Percentiles rank a stretch among this genome's conserved stretches.
phyloP scores from a whole-genome alignment of 148 eudicot species.

The Chenopodium album region DNA sequence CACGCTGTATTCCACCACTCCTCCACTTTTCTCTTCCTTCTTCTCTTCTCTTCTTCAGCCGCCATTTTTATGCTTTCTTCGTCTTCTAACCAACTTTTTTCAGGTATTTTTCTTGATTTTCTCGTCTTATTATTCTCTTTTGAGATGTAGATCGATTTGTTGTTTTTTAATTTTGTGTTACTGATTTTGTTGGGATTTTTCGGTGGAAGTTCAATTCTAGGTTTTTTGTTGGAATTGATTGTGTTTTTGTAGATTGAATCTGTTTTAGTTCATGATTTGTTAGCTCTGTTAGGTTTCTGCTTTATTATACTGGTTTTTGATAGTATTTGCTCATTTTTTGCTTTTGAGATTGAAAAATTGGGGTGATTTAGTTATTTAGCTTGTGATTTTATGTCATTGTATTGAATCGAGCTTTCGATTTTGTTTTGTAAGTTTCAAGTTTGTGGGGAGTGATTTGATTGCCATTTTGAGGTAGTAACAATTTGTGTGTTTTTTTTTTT shows the following conservation, averaged over 20 bases:
- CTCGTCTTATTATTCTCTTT: no score
- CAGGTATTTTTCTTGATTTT: not conserved
- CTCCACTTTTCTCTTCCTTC: not conserved
- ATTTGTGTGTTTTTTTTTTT: not conserved
- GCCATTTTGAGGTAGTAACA: not conserved
- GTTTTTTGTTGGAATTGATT: not conserved
- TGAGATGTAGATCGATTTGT: not conserved
- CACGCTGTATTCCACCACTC: not conserved
- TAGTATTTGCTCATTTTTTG: not conserved
- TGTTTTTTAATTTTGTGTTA: not conserved
- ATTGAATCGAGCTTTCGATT: not conserved
- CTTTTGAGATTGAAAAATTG: not conserved
- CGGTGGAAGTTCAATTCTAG: not conserved
- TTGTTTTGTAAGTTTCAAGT: not conserved
- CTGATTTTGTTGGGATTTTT: no score
- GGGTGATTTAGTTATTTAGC: not conserved
- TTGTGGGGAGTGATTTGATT: not conserved
- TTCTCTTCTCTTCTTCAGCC: not conserved
- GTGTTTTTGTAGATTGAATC: not conserved
- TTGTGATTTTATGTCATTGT: not conserved
- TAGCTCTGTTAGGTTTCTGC: not conserved
- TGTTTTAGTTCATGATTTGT: not conserved
- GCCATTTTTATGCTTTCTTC: not conserved
- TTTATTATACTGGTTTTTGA: not conserved
- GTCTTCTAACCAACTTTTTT: not conserved